Percentiles rank a stretch among this genome's conserved stretches.
These are phyloP conservation scores for Coniochaeta sp. DNA, from an alignment of 2,329 filamentous ascomycete species.

Conservation along the genomic window DNA sequence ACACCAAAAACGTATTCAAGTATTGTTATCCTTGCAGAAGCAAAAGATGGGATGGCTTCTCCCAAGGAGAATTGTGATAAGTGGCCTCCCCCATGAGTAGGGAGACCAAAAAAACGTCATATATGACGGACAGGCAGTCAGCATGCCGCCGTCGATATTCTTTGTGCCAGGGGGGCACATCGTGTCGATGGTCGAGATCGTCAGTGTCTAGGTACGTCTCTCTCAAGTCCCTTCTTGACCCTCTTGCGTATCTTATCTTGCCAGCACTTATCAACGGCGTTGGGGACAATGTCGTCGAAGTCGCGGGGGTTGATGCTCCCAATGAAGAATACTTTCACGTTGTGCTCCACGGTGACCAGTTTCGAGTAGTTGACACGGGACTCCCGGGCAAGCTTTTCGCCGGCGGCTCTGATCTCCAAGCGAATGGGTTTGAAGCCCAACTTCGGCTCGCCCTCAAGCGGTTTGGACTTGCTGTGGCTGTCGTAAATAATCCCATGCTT, in stretches of 20 bases:
- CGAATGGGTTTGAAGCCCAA: conserved; percentile 41
- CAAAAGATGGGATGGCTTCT: neutral
- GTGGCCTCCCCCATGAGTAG: neutral
- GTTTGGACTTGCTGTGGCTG: conserved; percentile 19
- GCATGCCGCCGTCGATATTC: neutral
- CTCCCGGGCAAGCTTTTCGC: conserved; percentile 37
- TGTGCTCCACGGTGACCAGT: conserved; percentile 48
- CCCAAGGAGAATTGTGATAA: neutral
- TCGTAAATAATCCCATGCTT: conserved; percentile 48
- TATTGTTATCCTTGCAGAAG: neutral
- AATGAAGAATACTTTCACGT: conserved; percentile 49
- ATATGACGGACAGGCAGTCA: neutral
- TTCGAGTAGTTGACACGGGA: conserved; percentile 54
- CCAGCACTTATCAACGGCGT: conserved; percentile 44
- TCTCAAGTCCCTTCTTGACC: neutral
- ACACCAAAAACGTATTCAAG: neutral
- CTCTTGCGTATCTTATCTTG: conserved; percentile 26
- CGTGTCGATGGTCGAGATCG: neutral
- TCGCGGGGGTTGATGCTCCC: conserved; percentile 34
- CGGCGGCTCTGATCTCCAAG: conserved; percentile 30
- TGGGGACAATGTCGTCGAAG: conserved; percentile 29
- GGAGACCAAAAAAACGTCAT: neutral
- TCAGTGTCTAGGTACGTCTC: neutral
- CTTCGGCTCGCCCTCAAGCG: conserved; percentile 32
- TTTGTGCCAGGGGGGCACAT: neutral